Base-by-base conservation (phyloP, 2,329 filamentous ascomycete species). In the Stagonosporopsis rhizophila region DNA sequence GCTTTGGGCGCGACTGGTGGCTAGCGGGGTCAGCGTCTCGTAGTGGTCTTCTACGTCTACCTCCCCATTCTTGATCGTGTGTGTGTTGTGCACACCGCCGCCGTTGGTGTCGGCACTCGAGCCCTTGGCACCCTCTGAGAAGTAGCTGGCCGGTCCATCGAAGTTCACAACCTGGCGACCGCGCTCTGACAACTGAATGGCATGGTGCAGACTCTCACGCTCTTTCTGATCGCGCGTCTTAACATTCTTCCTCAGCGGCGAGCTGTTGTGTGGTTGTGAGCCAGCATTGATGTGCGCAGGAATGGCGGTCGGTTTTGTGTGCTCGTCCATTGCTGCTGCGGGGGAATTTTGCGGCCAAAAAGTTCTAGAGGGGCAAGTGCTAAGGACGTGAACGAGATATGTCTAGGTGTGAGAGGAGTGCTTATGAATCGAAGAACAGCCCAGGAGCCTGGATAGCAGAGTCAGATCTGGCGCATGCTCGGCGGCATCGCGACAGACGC, bases 121-220 rank as follows among this genome's bases (percentile, higher is more conserved):
- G 37, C 41, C 27, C 44, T 50, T 38, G 5, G 67, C 56, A 38
- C 61, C 52, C 30, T 68, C 67, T 17, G 71, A 58, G 60, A 71
- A 71, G 60, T 71, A 70, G 51, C 65, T 66, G 52, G 67, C 66
- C 19, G 72, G 69, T 8, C 60, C 69, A 53, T 79, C 77, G 40
- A 82, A 76, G 61, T 81, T 77, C 40, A 83, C 69, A 0, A 79
- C 74, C 49, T 79, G 76, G 60, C 78, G 78, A 23, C 77, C 75
- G 20, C 76, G 78, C 71, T 85, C 85, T 14, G 85, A 87, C 6
- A 81, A 81, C 62, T 82, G 77, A 57, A 88, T 88, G 22, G 85
- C 83, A 17, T 83, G 80, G 64, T 81, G 83, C 50, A 87, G 79
- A 52, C 76, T 82, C 49, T 87, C 84, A 28, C 84, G 77, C 67